Percentiles rank a stretch among this genome's conserved stretches.
Conservation (phyloP, 306 rosid genomes). For the Purshia tridentata region DNA sequence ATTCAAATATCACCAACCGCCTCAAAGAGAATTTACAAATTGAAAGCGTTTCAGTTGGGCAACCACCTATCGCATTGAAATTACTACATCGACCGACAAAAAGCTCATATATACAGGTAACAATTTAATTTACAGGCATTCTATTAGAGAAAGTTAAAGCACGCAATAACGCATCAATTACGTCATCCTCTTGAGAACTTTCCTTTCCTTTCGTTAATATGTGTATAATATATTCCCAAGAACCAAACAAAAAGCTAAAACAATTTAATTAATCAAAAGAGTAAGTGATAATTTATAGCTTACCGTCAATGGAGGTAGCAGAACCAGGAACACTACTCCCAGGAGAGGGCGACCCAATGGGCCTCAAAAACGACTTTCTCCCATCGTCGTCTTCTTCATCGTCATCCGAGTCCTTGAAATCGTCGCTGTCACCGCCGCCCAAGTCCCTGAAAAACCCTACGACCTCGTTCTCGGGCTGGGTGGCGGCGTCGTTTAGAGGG, state of each 20-base stretch:
- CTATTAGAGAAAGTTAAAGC: not conserved
- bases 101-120: not conserved
- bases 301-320: constrained; percentile 47
- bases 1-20: not conserved
- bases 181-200: not conserved
- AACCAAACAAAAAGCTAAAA: not conserved
- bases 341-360: constrained; percentile 53
- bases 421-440: constrained; percentile 55
- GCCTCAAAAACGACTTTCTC: constrained; percentile 43
- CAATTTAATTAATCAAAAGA: not conserved
- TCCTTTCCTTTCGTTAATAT: not conserved
- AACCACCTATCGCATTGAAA: not conserved
- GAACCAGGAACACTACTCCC: constrained; percentile 46
- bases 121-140: not conserved
- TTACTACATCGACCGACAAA: not conserved
- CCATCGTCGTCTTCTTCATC: constrained; percentile 28
- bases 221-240: not conserved
- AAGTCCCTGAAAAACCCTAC: constrained; percentile 60
- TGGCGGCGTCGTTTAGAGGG: constrained; percentile 21
- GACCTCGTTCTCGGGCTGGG: constrained; percentile 21
- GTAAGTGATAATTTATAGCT: not conserved
- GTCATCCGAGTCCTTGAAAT: constrained; percentile 35
- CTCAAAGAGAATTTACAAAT: not conserved
- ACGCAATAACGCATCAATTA: not conserved
- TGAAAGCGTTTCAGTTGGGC: not conserved